Evolutionary conservation across 106 monocot genomes (phyloP).

Genomic region (Apostasia ramifera): DNA sequence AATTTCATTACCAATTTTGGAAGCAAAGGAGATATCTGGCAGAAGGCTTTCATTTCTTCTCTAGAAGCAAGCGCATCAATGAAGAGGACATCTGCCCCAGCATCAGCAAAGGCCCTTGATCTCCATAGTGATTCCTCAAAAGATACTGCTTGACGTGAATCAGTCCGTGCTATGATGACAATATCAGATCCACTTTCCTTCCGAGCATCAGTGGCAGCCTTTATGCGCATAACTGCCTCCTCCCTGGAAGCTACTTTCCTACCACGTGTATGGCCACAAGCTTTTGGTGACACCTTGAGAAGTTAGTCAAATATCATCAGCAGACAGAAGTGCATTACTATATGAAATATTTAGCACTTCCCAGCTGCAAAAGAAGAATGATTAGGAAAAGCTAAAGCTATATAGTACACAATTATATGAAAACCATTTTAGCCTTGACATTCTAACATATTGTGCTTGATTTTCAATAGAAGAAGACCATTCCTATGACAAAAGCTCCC

Average conservation of each 20-base stretch:
- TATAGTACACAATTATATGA: no score
- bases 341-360: no score
- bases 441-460: no score
- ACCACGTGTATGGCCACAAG: conserved; percentile 96
- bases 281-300: conserved; percentile 85
- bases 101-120: conserved; percentile 92
- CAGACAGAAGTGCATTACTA: no score
- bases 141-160: conserved; percentile 86
- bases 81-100: conserved; percentile 93
- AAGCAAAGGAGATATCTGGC: conserved; percentile 74
- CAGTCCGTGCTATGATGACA: conserved; percentile 86
- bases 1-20: conserved; percentile 77
- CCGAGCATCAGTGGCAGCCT: conserved; percentile 86
- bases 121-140: conserved; percentile 88
- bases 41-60: conserved; percentile 93
- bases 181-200: conserved; percentile 91
- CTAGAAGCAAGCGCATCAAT: conserved; percentile 92
- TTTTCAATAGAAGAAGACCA: no score
- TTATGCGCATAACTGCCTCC: conserved; percentile 83
- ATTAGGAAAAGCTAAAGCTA: no score
- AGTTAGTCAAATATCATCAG: background rate
- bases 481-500: no score
- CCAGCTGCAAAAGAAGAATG: no score
- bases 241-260: conserved; percentile 91
- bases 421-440: no score